A percentile compares a stretch with the other conserved stretches of the same genome.
Conservation (phyloP, 345 rosid genomes). For the Gossypium ekmanianum region DNA sequence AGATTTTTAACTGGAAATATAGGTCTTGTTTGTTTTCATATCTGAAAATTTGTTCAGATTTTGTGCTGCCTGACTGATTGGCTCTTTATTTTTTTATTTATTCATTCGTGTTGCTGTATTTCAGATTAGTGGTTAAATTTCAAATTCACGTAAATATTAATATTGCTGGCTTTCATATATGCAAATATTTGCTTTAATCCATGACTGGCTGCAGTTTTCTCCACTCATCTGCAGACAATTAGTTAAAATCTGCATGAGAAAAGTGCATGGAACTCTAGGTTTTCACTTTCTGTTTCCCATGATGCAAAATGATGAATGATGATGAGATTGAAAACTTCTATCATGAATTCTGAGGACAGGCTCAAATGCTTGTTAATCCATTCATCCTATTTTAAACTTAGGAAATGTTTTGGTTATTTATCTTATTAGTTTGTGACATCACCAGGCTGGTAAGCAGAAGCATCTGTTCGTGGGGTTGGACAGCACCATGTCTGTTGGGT, state of each 20-base stretch:
- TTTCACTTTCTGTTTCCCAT: conserved; percentile 5
- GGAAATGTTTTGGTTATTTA: not conserved
- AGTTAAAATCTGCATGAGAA: not conserved
- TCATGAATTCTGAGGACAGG: not conserved
- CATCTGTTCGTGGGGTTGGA: conserved; percentile 89
- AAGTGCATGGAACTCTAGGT: not conserved
- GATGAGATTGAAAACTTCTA: not conserved
- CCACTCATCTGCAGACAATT: not conserved
- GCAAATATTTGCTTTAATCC: not conserved
- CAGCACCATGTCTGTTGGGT: conserved; percentile 67
- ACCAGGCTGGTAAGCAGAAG: conserved; percentile 53
- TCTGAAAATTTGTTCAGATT: not conserved
- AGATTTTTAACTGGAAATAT: not conserved
- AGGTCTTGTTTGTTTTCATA: not conserved
- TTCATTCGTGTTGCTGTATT: not conserved
- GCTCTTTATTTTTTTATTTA: not conserved
- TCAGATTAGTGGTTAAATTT: conserved; percentile 1
- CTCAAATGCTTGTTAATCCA: conserved; percentile 1
- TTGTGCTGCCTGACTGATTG: not conserved
- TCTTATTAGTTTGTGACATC: conserved; percentile 19
- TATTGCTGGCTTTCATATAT: not conserved
- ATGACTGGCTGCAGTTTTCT: not conserved
- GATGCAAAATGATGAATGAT: not conserved
- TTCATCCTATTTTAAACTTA: not conserved
- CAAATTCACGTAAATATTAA: conserved; percentile 7